A percentile compares a stretch with the other conserved stretches of the same genome.
These are phyloP conservation scores for Haematococcus lacustris DNA, from an alignment of 139 green algal species.

Conservation along the genomic window DNA sequence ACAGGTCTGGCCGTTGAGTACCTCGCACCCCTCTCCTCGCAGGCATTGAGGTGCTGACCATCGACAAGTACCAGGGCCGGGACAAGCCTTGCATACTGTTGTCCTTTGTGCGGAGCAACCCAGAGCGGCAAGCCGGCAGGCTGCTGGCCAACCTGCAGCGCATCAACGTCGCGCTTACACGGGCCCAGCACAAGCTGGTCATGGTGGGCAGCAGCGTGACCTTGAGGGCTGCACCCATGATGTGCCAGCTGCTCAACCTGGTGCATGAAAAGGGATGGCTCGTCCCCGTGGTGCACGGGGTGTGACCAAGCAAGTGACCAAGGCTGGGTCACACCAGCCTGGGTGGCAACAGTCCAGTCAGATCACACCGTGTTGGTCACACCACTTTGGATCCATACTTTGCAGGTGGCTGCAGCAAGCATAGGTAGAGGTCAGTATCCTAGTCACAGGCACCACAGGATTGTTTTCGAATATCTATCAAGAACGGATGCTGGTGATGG, in stretches of 20 bases:
- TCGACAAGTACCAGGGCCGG: conserved; percentile 82
- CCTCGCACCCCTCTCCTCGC: background rate
- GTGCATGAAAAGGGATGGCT: background rate
- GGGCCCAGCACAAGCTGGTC: conserved; percentile 75
- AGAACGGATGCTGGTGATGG: too few species aligned
- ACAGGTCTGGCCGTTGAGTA: background rate
- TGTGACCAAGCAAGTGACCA: background rate
- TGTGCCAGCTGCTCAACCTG: conserved; percentile 14
- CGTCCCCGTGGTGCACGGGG: background rate
- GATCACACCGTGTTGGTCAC: too few species aligned
- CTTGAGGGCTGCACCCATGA: conserved; percentile 18
- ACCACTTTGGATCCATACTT: too few species aligned
- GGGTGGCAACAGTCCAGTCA: too few species aligned
- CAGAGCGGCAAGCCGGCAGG: conserved; percentile 10
- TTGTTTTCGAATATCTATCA: too few species aligned
- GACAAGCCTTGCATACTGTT: conserved; percentile 73
- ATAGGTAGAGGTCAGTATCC: too few species aligned
- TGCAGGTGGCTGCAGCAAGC: too few species aligned
- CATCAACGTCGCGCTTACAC: conserved; percentile 91
- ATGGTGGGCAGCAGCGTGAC: conserved; percentile 61
- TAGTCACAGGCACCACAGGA: too few species aligned
- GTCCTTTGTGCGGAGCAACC: conserved; percentile 70
- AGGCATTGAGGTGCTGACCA: conserved; percentile 69
- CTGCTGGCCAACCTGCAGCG: conserved; percentile 80
- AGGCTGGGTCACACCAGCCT: background rate